These are phyloP conservation scores for Amphirosellinia nigrospora DNA, from an alignment of 495 filamentous ascomycete genomes.

Conservation along the genomic window DNA sequence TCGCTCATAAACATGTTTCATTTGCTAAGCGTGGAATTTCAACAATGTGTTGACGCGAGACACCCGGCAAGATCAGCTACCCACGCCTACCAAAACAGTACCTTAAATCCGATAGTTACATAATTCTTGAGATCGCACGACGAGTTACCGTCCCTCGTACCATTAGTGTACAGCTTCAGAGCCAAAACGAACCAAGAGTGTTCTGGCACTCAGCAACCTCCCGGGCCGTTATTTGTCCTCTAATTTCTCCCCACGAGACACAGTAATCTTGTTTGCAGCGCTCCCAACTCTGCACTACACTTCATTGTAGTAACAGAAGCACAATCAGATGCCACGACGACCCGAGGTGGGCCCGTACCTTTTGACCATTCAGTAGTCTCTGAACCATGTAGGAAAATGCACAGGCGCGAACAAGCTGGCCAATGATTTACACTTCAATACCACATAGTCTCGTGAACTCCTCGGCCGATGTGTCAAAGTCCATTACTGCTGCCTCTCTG, in stretches of 20 bases:
- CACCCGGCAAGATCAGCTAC: not conserved
- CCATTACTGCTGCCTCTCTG: constrained; percentile 29
- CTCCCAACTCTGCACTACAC: not conserved
- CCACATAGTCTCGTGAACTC: constrained; percentile 40
- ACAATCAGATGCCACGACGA: constrained; percentile 5
- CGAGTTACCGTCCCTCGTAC: not conserved
- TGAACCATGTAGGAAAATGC: not conserved
- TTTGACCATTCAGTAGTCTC: not conserved
- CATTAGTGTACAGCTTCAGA: not conserved
- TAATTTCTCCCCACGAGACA: not conserved
- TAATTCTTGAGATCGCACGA: not conserved
- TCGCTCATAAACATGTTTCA: not conserved
- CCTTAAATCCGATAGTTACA: not conserved
- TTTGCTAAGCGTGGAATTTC: not conserved
- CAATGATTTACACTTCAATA: constrained; percentile 28
- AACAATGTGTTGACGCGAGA: not conserved
- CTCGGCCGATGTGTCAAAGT: constrained; percentile 18
- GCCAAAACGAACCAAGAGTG: not conserved
- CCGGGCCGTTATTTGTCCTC: not conserved
- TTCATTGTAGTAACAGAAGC: constrained; percentile 5
- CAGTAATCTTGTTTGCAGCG: constrained; percentile 6
- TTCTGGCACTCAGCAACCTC: too few species aligned
- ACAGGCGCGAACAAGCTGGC: not conserved
- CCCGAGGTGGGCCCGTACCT: not conserved
- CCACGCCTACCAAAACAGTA: not conserved